Conservation (phyloP, 805 yeast genomes). For the Kluyveromyces aestuarii region DNA sequence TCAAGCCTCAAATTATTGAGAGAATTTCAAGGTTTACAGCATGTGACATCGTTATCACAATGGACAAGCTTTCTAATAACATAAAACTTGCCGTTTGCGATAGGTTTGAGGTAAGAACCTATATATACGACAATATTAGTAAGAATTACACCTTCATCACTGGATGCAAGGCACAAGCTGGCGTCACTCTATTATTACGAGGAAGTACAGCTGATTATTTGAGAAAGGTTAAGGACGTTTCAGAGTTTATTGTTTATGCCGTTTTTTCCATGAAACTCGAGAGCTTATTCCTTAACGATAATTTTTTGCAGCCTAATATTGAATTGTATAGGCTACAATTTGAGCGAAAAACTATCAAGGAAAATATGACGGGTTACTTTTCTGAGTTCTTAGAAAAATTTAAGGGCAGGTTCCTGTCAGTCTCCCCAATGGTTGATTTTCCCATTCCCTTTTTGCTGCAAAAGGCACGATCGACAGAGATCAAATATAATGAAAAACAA, state of each 20-base stretch:
- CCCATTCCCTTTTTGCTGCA: conserved; percentile 56
- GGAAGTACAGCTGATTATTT: conserved; percentile 62
- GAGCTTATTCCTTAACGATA: conserved; percentile 61
- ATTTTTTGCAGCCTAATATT: conserved; percentile 45
- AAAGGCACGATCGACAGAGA: conserved; percentile 46
- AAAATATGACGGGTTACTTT: conserved; percentile 25
- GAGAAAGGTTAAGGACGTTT: conserved; percentile 62
- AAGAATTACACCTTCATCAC: conserved; percentile 72
- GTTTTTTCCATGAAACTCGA: conserved; percentile 76
- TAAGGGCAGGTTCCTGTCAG: conserved; percentile 51
- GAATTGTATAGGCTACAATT: conserved; percentile 24
- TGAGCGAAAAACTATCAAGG: conserved; percentile 7
- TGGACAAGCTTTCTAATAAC: conserved; percentile 69
- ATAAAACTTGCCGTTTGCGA: conserved; percentile 72
- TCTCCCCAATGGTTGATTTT: conserved; percentile 78
- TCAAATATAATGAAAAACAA: conserved; percentile 22
- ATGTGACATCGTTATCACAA: conserved; percentile 78
- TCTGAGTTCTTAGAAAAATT: conserved; percentile 33
- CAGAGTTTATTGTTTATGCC: conserved; percentile 72
- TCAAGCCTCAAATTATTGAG: conserved; percentile 74
- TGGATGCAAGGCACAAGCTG: conserved; percentile 65
- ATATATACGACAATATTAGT: conserved; percentile 41
- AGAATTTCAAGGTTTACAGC: conserved; percentile 69
- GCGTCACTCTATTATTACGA: conserved; percentile 79
- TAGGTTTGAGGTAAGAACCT: conserved; percentile 61